Percentiles rank a stretch among this genome's conserved stretches.
These are phyloP conservation scores for Psilocybe cubensis DNA, from an alignment of 768 basidiomycete genomes.

Conservation along the genomic window DNA sequence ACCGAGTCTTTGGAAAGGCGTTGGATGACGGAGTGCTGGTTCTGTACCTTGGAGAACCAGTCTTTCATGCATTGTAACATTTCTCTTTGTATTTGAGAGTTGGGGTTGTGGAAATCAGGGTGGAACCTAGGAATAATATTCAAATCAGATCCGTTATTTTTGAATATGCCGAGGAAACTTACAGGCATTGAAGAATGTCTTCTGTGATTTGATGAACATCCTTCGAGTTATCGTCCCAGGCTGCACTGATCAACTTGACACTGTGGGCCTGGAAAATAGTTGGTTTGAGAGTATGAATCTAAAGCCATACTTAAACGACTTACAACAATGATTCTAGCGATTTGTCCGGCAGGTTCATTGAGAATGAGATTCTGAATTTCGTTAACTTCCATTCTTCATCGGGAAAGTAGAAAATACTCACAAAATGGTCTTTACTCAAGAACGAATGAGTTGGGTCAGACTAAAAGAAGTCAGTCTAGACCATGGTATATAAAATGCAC, in stretches of 20 bases:
- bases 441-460: conserved; percentile 90
- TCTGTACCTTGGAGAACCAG: conserved; percentile 58
- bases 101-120: conserved; percentile 74
- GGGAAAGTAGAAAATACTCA: conserved; percentile 36
- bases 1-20: conserved; percentile 70
- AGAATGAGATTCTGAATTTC: conserved; percentile 70
- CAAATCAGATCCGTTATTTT: neutral
- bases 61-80: conserved; percentile 72
- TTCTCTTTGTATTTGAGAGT: conserved; percentile 70
- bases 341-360: conserved; percentile 80
- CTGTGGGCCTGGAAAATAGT: conserved; percentile 51
- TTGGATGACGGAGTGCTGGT: conserved; percentile 50
- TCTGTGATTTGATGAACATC: conserved; percentile 62
- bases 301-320: conserved; percentile 20
- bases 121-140: conserved; percentile 62
- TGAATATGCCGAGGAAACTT: conserved; percentile 23
- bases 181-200: conserved; percentile 72
- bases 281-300: neutral
- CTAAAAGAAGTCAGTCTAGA: conserved; percentile 33
- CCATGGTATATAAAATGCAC: neutral
- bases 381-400: neutral
- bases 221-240: conserved; percentile 76
- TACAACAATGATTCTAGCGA: conserved; percentile 73
- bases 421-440: conserved; percentile 89
- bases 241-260: conserved; percentile 70